Percentiles rank a stretch among this genome's conserved stretches.
phyloP scores from a whole-genome alignment of 208 protist species.

The Cochliopodium minus region DNA sequence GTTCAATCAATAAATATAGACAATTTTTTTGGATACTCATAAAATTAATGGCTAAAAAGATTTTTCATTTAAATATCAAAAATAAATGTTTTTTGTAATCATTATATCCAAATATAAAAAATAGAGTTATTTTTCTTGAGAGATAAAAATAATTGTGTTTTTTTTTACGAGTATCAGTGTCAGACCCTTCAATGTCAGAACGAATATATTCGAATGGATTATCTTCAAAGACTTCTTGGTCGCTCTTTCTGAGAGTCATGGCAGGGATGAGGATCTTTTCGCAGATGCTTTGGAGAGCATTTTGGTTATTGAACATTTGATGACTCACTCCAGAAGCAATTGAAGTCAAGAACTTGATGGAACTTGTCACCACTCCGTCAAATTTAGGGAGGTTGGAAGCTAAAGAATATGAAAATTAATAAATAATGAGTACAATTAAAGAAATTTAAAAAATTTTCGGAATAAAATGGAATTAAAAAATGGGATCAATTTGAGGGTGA shows the following conservation, averaged over 20 bases:
- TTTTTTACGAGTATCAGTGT: slow-evolving; percentile 51
- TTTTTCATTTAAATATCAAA: no score
- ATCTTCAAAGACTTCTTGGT: slow-evolving; percentile 70
- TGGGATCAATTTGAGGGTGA: no score
- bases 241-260: slow-evolving; percentile 54
- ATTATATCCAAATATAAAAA: no score
- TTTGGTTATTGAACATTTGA: slow-evolving; percentile 43
- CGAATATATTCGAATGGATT: slow-evolving; percentile 83
- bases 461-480: no score
- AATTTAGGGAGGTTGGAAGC: no score
- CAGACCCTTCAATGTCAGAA: slow-evolving; percentile 81
- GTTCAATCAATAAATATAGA: no score
- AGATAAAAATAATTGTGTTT: background rate
- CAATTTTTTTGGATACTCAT: no score
- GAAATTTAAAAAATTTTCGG: no score
- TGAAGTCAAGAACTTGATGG: slow-evolving; percentile 63
- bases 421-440: no score
- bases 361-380: slow-evolving; percentile 57
- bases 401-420: no score
- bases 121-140: slow-evolving; percentile 26
- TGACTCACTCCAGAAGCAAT: slow-evolving; percentile 51
- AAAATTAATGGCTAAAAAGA: no score
- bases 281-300: slow-evolving; percentile 54
- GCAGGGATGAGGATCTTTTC: slow-evolving; percentile 78
- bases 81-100: no score